Base-by-base conservation (phyloP, 306 rosid species). In the Clitoria ternatea region DNA sequence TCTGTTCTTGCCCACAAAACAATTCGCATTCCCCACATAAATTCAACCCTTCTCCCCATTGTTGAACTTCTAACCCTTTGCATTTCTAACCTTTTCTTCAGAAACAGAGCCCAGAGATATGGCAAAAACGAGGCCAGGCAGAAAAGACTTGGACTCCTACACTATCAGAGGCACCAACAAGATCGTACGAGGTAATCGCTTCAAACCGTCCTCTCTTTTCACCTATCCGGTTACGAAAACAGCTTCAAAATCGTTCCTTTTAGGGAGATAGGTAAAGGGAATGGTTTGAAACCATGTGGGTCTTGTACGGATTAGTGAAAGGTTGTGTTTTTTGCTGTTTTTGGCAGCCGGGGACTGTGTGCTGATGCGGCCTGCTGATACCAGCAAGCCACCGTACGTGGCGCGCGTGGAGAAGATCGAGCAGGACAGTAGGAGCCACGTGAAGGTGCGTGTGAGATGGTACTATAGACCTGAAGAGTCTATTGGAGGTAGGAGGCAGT, bases 161-260 rank as follows among this genome's bases (percentile, higher is more conserved):
- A 90, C 93, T 24, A 88, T 93, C 81, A 75, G 77, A 84, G 98
- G 97, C 75, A 88, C 98, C 67, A 86, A 79, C 93, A 93, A 93
- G 77, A 55, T 93, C 70, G 93, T 93, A 69, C 71, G 85, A 90
- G 98, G 98, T 93, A 80, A 73, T 60, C 39, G 29, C 37, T 14
- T 1, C 4, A 68, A 35, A 30, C 71, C 64, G 35, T 32, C 53
- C 50, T 49, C 59, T 49, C 44, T 14, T 37, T 4, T 4, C 17
- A 45, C 57, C 12, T 40, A 67, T 74, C 77, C 29, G 67, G n/a
- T 64, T 73, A 17, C 18, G 20, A 18, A 40, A 69, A 47, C n/a
- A 0, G 2, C 49, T n/a, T 43, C 71, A 74, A 81, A 62, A 71
- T 69, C 49, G 49, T 65, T 66, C 4, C 47, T 60, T 72, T 67